phyloP scores from a whole-genome alignment of 2,329 filamentous ascomycete genomes.

The Colletotrichum sublineola region DNA sequence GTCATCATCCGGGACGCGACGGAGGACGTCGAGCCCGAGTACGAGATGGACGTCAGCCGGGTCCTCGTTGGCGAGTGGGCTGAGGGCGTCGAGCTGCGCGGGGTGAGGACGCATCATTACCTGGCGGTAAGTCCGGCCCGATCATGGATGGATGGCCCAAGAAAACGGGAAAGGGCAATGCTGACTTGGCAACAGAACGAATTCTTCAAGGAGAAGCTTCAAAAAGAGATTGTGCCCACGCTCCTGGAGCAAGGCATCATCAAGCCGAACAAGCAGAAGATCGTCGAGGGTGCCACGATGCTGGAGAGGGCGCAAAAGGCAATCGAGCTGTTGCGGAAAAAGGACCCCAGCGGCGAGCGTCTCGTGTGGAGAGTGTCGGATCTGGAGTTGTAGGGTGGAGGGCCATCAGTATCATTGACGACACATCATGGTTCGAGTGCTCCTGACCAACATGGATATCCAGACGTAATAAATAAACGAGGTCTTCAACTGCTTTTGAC shows the following conservation, averaged over 20 bases:
- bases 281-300: conserved; percentile 57
- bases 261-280: conserved; percentile 56
- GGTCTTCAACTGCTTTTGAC: conserved; percentile 36
- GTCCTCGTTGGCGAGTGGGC: conserved; percentile 57
- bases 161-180: background rate
- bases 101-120: conserved; percentile 70
- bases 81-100: conserved; percentile 64
- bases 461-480: background rate
- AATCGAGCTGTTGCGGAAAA: conserved; percentile 52
- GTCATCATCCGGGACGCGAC: conserved; percentile 68
- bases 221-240: conserved; percentile 66
- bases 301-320: conserved; percentile 57
- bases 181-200: conserved; percentile 59
- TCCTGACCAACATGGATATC: background rate
- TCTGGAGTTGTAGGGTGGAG: background rate
- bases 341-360: conserved; percentile 57
- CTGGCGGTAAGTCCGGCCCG: conserved; percentile 54
- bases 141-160: background rate
- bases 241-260: conserved; percentile 57
- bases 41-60: conserved; percentile 64
- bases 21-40: conserved; percentile 62
- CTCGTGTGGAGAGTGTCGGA: conserved; percentile 54
- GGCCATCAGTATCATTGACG: background rate
- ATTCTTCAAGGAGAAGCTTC: conserved; percentile 66
- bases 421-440: background rate